Evolutionary conservation across 2,329 filamentous ascomycete genomes (phyloP).

Genomic region (Sporothrix sp.): DNA sequence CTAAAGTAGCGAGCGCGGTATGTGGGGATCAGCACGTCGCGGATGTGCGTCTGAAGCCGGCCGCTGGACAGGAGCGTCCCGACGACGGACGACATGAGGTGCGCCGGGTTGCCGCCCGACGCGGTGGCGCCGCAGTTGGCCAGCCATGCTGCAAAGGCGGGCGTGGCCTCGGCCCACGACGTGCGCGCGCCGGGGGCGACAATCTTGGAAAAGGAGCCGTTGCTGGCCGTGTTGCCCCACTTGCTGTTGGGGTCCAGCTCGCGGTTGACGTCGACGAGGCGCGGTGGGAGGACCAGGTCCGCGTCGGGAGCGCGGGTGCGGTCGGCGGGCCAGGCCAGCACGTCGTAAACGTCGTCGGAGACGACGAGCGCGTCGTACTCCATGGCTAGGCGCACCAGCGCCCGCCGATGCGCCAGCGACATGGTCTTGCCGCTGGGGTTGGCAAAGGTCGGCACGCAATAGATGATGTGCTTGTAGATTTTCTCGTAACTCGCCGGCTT

Average conservation of each 20-base stretch:
- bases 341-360: slow-evolving; percentile 64
- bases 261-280: slow-evolving; percentile 53
- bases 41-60: slow-evolving; percentile 44
- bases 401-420: slow-evolving; percentile 44
- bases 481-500: slow-evolving; percentile 33
- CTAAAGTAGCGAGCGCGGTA: slow-evolving; percentile 1
- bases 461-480: slow-evolving; percentile 58
- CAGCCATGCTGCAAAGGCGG: slow-evolving; percentile 47
- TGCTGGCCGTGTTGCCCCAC: slow-evolving; percentile 56
- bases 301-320: too few relatives aligned
- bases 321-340: slow-evolving; percentile 45
- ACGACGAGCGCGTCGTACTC: slow-evolving; percentile 56
- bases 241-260: slow-evolving; percentile 44
- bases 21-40: slow-evolving; percentile 29
- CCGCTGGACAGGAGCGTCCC: slow-evolving; percentile 43
- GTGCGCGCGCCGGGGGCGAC: slow-evolving; percentile 51
- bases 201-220: slow-evolving; percentile 60
- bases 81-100: slow-evolving; percentile 24
- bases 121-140: slow-evolving; percentile 19
- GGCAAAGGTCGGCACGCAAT: slow-evolving; percentile 58
- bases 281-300: too few relatives aligned
- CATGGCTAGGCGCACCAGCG: slow-evolving; percentile 50
- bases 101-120: slow-evolving; percentile 24
- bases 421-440: slow-evolving; percentile 60
- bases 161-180: slow-evolving; percentile 53